Evolutionary conservation across 148 eudicot genomes (phyloP).

Genomic region (Fagopyrum tataricum): DNA sequence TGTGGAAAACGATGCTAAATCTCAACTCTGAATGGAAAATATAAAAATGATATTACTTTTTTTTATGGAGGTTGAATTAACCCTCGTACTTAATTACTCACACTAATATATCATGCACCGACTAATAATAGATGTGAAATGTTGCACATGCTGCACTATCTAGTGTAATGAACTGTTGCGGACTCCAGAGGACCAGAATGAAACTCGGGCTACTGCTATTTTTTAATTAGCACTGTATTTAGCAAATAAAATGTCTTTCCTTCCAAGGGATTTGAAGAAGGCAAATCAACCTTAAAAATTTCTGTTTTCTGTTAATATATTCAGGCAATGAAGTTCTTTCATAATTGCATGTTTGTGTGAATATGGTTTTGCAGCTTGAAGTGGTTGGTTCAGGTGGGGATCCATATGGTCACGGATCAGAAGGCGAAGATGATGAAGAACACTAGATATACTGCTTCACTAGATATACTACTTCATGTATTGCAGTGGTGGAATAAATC

Average conservation of each 20-base stretch:
- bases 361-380: constrained; percentile 46
- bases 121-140: not conserved
- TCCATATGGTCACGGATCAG: constrained; percentile 61
- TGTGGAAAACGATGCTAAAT: constrained; percentile 16
- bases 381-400: constrained; percentile 88
- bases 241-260: not conserved
- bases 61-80: not conserved
- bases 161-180: not conserved
- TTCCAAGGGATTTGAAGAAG: not conserved
- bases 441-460: constrained; percentile 39
- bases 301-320: not conserved
- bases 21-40: not conserved
- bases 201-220: not conserved
- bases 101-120: not conserved
- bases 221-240: not conserved
- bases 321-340: not conserved
- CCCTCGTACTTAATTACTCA: not conserved
- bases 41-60: not conserved
- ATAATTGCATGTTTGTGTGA: not conserved
- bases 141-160: not conserved
- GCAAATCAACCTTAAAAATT: not conserved
- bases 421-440: constrained; percentile 31
- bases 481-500: constrained; percentile 42
- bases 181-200: not conserved
- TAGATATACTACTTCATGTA: constrained; percentile 21